phyloP scores from a whole-genome alignment of 2,329 filamentous ascomycete species.

The Trichoderma sp. region DNA sequence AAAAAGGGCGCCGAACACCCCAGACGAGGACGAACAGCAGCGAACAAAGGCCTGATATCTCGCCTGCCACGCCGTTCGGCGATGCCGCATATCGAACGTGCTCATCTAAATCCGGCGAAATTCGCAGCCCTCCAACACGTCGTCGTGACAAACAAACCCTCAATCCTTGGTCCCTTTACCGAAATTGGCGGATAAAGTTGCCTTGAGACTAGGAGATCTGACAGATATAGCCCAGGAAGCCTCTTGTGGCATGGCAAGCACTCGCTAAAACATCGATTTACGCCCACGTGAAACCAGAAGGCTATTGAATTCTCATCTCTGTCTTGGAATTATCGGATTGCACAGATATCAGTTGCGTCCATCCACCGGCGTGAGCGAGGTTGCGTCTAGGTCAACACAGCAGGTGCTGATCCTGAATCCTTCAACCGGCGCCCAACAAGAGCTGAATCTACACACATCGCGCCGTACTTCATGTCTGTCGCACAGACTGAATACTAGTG shows the following conservation, averaged over 20 bases:
- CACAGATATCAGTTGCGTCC: background rate
- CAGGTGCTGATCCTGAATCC: background rate
- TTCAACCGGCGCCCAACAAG: background rate
- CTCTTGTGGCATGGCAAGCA: background rate
- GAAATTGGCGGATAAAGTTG: background rate
- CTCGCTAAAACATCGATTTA: background rate
- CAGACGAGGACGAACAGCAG: background rate
- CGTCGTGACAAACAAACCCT: background rate
- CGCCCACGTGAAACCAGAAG: background rate
- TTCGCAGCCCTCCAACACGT: background rate
- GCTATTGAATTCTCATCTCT: background rate
- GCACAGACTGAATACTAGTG: background rate
- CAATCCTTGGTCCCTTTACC: background rate
- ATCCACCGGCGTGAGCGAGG: background rate
- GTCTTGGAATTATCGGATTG: background rate
- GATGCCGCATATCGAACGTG: conserved; percentile 16
- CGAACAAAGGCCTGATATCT: background rate
- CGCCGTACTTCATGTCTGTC: background rate
- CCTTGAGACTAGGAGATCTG: background rate
- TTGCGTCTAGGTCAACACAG: background rate
- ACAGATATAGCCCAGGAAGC: background rate
- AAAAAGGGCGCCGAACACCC: background rate
- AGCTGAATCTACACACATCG: background rate
- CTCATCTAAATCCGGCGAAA: conserved; percentile 11
- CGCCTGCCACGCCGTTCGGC: conserved; percentile 5